A percentile compares a stretch with the other conserved stretches of the same genome.
Conservation (phyloP, 805 yeast species). For the Wickerhamomyces bovis region DNA sequence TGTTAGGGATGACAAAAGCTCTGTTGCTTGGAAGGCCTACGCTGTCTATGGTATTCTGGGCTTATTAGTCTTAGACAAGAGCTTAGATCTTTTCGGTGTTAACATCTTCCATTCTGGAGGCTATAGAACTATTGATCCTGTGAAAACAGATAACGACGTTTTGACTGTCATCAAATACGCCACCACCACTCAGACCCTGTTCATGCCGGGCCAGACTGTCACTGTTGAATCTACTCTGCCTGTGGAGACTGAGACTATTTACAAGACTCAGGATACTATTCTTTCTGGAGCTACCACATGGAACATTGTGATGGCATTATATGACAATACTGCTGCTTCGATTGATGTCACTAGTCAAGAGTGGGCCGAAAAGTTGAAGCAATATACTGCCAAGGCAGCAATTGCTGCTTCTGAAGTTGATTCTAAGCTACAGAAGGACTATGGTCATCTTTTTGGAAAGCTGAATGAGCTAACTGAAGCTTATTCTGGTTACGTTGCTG, state of each 20-base stretch:
- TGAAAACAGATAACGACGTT: not conserved
- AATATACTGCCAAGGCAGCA: not conserved
- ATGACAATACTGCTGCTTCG: constrained; percentile 1
- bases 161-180: constrained; percentile 11
- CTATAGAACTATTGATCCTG: not conserved
- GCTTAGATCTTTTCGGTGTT: constrained; percentile 11
- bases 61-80: constrained; percentile 15
- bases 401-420: not conserved
- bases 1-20: not conserved
- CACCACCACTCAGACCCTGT: constrained; percentile 14
- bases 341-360: not conserved
- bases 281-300: constrained; percentile 4
- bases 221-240: constrained; percentile 9
- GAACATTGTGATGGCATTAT: constrained; percentile 7
- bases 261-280: not conserved
- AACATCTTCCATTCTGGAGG: not conserved
- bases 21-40: constrained; percentile 5
- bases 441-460: not conserved
- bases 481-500: not conserved
- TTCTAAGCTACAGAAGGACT: not conserved
- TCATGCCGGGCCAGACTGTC: constrained; percentile 8
- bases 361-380: not conserved
- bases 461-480: not conserved
- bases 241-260: constrained; percentile 3
- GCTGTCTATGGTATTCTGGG: constrained; percentile 12